phyloP scores from a whole-genome alignment of 2,329 filamentous ascomycete genomes.

The Fusarium armeniacum region DNA sequence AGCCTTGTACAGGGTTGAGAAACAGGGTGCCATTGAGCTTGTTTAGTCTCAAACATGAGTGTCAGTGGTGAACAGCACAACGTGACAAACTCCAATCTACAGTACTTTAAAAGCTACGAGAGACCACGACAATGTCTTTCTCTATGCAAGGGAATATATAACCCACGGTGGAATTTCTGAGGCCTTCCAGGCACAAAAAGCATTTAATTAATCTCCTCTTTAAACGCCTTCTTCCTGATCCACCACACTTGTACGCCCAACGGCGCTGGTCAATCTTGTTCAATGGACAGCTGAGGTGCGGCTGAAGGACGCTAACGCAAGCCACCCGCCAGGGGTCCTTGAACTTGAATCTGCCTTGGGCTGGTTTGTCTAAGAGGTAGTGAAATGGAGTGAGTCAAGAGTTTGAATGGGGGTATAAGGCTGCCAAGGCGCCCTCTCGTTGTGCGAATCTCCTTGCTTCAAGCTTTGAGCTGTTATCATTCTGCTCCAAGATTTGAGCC shows the following conservation, averaged over 20 bases:
- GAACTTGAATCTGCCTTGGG: slow-evolving; percentile 46
- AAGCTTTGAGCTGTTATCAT: not conserved
- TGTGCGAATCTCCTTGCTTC: not conserved
- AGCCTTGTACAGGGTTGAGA: slow-evolving; percentile 7
- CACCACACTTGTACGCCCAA: slow-evolving; percentile 33
- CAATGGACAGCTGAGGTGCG: slow-evolving; percentile 40
- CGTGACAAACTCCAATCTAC: not conserved
- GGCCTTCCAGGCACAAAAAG: not conserved
- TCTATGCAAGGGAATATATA: not conserved
- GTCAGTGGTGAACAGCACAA: not conserved
- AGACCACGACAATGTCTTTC: not conserved
- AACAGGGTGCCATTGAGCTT: slow-evolving; percentile 7
- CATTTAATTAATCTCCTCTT: not conserved
- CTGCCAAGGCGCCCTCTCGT: not conserved
- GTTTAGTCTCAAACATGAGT: slow-evolving; percentile 1
- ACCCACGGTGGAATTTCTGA: not conserved
- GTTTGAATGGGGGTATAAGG: slow-evolving; percentile 12
- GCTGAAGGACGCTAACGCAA: slow-evolving; percentile 47
- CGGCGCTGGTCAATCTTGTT: slow-evolving; percentile 19
- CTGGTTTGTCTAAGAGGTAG: not conserved
- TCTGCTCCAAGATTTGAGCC: not conserved
- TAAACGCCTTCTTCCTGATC: slow-evolving; percentile 19
- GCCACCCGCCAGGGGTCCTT: slow-evolving; percentile 33
- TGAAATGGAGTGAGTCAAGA: not conserved
- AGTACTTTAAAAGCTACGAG: not conserved